Base-by-base conservation (phyloP, 2,329 filamentous ascomycete species). In the Cladosporium oxysporum region DNA sequence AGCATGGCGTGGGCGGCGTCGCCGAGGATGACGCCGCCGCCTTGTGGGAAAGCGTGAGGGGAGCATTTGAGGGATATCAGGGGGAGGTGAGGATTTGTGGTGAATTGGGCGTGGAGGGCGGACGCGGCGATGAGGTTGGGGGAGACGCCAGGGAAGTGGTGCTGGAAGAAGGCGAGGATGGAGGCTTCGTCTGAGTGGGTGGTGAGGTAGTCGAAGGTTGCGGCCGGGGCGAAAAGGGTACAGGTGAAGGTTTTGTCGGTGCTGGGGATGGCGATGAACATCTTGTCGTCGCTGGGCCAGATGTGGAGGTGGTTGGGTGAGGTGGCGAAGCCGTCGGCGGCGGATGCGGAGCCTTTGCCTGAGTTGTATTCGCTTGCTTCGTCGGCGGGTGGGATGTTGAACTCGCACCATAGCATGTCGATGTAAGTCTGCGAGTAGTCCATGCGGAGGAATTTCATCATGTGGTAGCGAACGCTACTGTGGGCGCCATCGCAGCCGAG, bases 1-100 rank as follows among this genome's bases (percentile, higher is more conserved):
- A 99, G 93, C 89, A 99, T 97, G 66, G 96, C 95, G 77, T 99
- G 95, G 0, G 95, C 93, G 8, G 95, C 93, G 76, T 99, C 95
- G 66, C 95, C 95, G 41, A 99, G 77, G 58, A 99, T 92, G 67
- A 96, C 92, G 50, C 61, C 61, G 35, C 86, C 92, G 0, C 88
- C 90, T 28, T 88, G 87, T 59, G 81, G 83, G 80, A 87, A 92
- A 80, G 97, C 92, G 79, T 98, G 91, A 0, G 95, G 95, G 21
- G 86, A 86, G 81, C 93, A 97, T 79, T 97, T 98, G 75, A 99
- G 90, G 76, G 87, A 95, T 76, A 99, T 95, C 7, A 99, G 84
- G 0, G 95, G 95, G 0, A 98, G 87, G 74, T 98, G 95, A 0
- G 93, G 93, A 76, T 97, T 97, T 26, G 83, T 78, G 41, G 83